Conservation (phyloP, 257 asterid genomes). For the Solanum habrochaites region DNA sequence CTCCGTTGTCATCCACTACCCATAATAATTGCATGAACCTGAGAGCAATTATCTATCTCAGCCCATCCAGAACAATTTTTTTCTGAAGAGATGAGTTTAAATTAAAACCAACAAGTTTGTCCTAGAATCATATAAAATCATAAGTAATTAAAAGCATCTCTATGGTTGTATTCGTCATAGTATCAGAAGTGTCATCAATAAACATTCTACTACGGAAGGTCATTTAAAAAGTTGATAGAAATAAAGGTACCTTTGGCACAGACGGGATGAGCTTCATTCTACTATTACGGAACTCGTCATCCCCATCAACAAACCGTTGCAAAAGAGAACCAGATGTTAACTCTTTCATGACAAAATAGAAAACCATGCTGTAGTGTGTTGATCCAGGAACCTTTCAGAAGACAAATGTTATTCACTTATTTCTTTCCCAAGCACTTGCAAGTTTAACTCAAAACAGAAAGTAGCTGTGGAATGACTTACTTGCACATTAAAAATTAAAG, state of each 20-base stretch:
- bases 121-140: background rate
- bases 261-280: conserved; percentile 95
- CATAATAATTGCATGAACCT: background rate
- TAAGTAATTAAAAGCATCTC: background rate
- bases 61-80: background rate
- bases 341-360: conserved; percentile 61
- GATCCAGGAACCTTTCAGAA: conserved; percentile 84
- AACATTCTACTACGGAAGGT: background rate
- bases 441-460: conserved; percentile 1
- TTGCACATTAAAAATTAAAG: conserved; percentile 82
- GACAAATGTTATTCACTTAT: background rate
- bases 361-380: conserved; percentile 92
- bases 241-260: conserved; percentile 72
- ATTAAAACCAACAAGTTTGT: background rate
- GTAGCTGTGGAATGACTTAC: conserved; percentile 38
- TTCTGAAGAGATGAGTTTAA: background rate
- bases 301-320: conserved; percentile 91
- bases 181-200: background rate
- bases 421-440: conserved; percentile 3
- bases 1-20: background rate
- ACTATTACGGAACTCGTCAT: conserved; percentile 90
- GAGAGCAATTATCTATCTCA: background rate
- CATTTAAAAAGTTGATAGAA: background rate
- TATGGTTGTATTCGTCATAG: background rate
- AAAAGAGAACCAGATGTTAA: conserved; percentile 67